Base-by-base conservation (phyloP, 371 early-diverging fungal species). In the Zopfochytrium polystomum region DNA sequence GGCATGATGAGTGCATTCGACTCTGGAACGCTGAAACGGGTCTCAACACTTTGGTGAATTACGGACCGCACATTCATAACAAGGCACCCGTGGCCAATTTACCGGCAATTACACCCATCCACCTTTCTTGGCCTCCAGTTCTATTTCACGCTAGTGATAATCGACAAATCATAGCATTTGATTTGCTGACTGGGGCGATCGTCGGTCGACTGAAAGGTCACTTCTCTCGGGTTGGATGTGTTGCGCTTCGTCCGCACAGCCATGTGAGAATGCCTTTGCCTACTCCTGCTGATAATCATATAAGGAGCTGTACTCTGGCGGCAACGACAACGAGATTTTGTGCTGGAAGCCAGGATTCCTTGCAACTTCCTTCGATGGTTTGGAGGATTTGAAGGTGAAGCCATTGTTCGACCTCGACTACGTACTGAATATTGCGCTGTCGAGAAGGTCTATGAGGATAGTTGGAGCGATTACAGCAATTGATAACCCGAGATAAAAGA, bases 1-100 rank as follows among this genome's bases (percentile, higher is more conserved):
- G 88, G 2, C 75, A 85, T 45, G 93, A 92, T 73, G 83, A 87
- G 60, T 79, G 76, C 56, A 77, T 90, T 56, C 87, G 89, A 44
- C 67, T 88, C 33, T 94, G 93, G 92, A 86, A 91, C 75, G 74
- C 87, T n/a, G 64, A 74, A 42, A 83, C 80, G 6, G 88, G 87
- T 23, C 75, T 70, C 23, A 83, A 87, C 62, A 79, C 80, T 6
- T 71, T 87, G 43, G 83, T 48, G 2, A 84, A 87, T 64, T 87
- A 85, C 60, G 87, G 85, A 22, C 69, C 80, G 3, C 63, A 66
- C 60, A 73, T 85, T 56, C 74, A 80, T 31, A 84, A 85, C 58
- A 70, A 75, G 25, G 79, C 73, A 54, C 69, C 75, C 46, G 63
- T 43, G 3, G 75, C n/a, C 64, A 63, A 58, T 45, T 82, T 23